Evolutionary conservation across 345 rosid species (phyloP).

Genomic region (Theobroma cacao): DNA sequence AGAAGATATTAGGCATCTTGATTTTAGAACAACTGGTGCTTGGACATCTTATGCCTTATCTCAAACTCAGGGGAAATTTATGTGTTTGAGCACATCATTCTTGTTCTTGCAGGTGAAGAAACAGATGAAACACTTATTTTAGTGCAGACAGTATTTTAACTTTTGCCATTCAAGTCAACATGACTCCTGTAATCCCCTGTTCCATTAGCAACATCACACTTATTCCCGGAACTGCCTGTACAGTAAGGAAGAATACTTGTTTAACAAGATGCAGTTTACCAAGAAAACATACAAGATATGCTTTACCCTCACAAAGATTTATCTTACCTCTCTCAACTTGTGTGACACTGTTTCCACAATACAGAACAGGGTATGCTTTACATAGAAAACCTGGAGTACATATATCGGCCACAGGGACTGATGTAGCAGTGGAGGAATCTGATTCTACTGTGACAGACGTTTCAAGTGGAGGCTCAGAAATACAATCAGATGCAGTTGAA

Average conservation of each 20-base stretch:
- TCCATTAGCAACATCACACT: conserved; percentile 55
- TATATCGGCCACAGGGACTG: conserved; percentile 58
- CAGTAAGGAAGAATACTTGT: conserved; percentile 34
- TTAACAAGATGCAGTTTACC: conserved; percentile 40
- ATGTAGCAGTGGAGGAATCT: conserved; percentile 66
- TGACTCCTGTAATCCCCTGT: conserved; percentile 64
- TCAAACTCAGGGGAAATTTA: background rate
- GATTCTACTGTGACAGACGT: conserved; percentile 42
- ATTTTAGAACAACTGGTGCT: background rate
- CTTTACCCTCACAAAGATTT: background rate
- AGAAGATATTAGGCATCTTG: background rate
- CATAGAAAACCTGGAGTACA: conserved; percentile 32
- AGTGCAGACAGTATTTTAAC: conserved; percentile 12
- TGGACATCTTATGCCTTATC: background rate
- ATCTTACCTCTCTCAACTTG: conserved; percentile 22
- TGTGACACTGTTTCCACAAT: conserved; percentile 48
- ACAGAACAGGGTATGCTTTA: conserved; percentile 30
- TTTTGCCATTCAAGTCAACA: conserved; percentile 26
- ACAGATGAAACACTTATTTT: conserved; percentile 28
- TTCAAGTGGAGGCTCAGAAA: conserved; percentile 34
- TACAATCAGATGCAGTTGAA: conserved; percentile 32
- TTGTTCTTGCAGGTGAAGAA: conserved; percentile 35
- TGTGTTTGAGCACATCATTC: background rate
- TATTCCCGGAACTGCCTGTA: conserved; percentile 52
- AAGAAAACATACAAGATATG: background rate